These are phyloP conservation scores for Claviceps monticola DNA, from an alignment of 2,329 filamentous ascomycete species.

Conservation along the genomic window DNA sequence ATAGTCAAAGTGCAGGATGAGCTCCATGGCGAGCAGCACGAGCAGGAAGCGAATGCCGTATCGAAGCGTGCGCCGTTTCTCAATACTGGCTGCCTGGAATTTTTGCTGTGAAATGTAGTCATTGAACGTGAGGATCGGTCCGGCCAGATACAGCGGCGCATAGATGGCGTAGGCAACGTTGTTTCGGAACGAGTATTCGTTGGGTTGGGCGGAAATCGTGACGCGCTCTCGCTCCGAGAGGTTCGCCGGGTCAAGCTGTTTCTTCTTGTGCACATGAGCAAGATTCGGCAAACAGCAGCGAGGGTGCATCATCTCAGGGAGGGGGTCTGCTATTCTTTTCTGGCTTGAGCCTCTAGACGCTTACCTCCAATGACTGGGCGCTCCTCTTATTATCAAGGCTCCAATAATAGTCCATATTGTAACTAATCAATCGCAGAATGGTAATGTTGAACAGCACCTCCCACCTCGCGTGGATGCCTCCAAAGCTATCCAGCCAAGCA, in stretches of 20 bases:
- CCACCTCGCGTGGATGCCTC: conserved; percentile 81
- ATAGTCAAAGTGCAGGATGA: conserved; percentile 85
- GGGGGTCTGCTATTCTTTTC: not conserved
- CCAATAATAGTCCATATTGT: conserved; percentile 97
- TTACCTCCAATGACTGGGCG: conserved; percentile 68
- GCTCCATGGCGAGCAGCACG: conserved; percentile 74
- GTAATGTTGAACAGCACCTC: conserved; percentile 97
- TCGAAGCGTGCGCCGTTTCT: conserved; percentile 53
- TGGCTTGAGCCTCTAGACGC: conserved; percentile 10
- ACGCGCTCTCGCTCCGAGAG: conserved; percentile 85
- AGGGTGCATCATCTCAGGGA: not conserved
- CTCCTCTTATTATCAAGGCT: conserved; percentile 53
- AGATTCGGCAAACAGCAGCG: conserved; percentile 4
- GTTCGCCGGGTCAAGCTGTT: conserved; percentile 76
- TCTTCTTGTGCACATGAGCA: conserved; percentile 79
- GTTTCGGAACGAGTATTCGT: conserved; percentile 69
- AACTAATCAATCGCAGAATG: conserved; percentile 82
- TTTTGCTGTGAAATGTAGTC: conserved; percentile 85
- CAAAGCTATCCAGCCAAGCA: conserved; percentile 59
- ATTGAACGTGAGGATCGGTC: conserved; percentile 93
- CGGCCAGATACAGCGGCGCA: conserved; percentile 81
- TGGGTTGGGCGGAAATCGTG: conserved; percentile 53
- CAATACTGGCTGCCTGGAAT: conserved; percentile 59
- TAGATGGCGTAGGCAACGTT: conserved; percentile 86
- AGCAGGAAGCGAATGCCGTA: conserved; percentile 76